Conservation (phyloP, 345 rosid genomes). For the Corymbia maculata region DNA sequence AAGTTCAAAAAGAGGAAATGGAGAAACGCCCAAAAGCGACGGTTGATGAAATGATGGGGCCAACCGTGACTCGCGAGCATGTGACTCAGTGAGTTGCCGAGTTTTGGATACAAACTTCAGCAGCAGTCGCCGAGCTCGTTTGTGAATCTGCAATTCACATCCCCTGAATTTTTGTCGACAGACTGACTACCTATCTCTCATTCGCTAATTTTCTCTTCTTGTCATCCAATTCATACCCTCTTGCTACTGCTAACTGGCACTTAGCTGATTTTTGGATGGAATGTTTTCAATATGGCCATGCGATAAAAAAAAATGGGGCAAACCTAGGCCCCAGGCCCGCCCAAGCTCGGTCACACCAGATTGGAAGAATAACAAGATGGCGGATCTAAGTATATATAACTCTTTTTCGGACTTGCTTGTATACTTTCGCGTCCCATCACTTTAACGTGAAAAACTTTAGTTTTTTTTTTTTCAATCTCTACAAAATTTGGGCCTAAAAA, state of each 20-base stretch:
- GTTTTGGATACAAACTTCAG: background rate
- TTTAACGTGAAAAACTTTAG: rapidly evolving
- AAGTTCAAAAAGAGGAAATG: background rate
- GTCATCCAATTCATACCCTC: background rate
- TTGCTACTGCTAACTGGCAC: background rate
- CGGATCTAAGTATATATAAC: background rate
- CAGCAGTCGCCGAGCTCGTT: background rate
- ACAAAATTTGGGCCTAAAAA: background rate
- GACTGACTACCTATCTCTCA: background rate
- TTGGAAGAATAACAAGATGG: background rate
- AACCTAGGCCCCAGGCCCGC: too few species aligned
- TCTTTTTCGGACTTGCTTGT: background rate
- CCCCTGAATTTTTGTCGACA: background rate
- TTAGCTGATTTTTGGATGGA: background rate
- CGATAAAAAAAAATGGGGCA: background rate
- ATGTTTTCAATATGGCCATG: background rate
- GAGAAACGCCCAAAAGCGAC: background rate
- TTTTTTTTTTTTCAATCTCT: rapidly evolving
- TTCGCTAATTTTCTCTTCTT: background rate
- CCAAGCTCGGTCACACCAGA: too few species aligned
- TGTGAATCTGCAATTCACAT: background rate
- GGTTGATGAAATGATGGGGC: background rate
- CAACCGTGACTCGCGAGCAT: background rate
- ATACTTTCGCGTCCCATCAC: rapidly evolving
- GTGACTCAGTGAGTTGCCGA: background rate